Conservation (phyloP, 176 grass and related monocot species). For the Alopecurus myosuroides region DNA sequence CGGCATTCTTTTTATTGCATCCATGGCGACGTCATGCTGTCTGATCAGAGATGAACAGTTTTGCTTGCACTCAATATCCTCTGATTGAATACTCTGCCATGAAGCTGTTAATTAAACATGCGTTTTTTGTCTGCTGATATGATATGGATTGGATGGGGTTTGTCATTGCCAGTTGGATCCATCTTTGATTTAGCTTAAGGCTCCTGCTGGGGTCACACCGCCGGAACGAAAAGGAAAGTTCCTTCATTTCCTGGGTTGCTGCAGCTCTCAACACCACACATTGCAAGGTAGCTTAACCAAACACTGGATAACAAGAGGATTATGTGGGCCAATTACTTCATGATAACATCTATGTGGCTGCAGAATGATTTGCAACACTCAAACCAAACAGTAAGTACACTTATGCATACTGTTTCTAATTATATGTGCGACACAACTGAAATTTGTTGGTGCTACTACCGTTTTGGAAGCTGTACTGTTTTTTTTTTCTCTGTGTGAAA, state of each 20-base stretch:
- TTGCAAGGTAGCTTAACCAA: constrained; percentile 30
- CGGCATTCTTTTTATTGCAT: constrained; percentile 30
- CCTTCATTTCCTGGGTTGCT: neutral
- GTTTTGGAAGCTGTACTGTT: neutral
- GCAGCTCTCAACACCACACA: constrained; percentile 18
- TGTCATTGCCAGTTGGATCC: neutral
- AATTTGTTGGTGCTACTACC: neutral
- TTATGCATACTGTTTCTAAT: neutral
- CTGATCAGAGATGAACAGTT: constrained; percentile 10
- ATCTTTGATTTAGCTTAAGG: constrained; percentile 16
- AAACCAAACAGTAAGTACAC: neutral
- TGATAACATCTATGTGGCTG: constrained; percentile 18
- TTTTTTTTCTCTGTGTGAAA: too few species aligned
- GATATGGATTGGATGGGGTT: neutral
- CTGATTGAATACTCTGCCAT: constrained; percentile 12
- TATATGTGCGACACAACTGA: neutral
- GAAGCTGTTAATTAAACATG: constrained; percentile 9
- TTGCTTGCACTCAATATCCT: constrained; percentile 23
- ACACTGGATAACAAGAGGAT: constrained; percentile 23
- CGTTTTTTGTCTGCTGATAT: neutral
- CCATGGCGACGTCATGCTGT: constrained; percentile 2
- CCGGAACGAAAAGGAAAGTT: constrained; percentile 20
- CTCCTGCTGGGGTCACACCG: constrained; percentile 9
- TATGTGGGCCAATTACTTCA: neutral
- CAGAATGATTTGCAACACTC: neutral